A percentile compares a stretch with the other conserved stretches of the same genome.
Conservation (phyloP, 2,329 filamentous ascomycete genomes). For the Cytospora piceicola region DNA sequence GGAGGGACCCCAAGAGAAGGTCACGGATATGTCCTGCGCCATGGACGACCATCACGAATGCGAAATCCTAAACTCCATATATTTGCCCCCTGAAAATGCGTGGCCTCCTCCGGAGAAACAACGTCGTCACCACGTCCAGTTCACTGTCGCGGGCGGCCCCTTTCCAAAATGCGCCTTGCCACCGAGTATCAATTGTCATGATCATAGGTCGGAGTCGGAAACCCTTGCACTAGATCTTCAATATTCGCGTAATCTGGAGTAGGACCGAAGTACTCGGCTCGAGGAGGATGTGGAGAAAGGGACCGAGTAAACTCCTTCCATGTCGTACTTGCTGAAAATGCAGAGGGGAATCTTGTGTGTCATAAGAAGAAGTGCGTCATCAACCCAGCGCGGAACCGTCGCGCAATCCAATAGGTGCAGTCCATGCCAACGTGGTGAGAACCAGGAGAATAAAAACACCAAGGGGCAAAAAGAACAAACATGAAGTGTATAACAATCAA, state of each 20-base stretch:
- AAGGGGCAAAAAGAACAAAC: not conserved
- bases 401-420: slow-evolving; percentile 20
- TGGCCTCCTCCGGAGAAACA: slow-evolving; percentile 21
- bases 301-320: slow-evolving; percentile 28
- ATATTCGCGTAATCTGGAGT: slow-evolving; percentile 19
- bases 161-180: slow-evolving; percentile 28
- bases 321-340: slow-evolving; percentile 21
- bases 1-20: slow-evolving; percentile 6
- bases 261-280: slow-evolving; percentile 16
- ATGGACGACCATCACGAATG: slow-evolving; percentile 23
- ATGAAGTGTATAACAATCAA: slow-evolving; percentile 8
- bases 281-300: slow-evolving; percentile 16
- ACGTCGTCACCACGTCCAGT: slow-evolving; percentile 9
- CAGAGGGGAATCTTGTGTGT: slow-evolving; percentile 27
- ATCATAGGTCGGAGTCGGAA: slow-evolving; percentile 18
- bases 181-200: slow-evolving; percentile 14
- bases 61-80: slow-evolving; percentile 29
- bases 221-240: slow-evolving; percentile 25
- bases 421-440: slow-evolving; percentile 11
- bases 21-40: slow-evolving; percentile 18
- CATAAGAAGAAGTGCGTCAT: slow-evolving; percentile 13
- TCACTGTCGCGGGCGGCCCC: slow-evolving; percentile 8
- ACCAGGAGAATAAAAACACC: slow-evolving; percentile 10
- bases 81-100: slow-evolving; percentile 29
- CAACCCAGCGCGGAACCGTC: slow-evolving; percentile 8